Base-by-base conservation (phyloP, 495 filamentous ascomycete genomes). In the Copromyces sp. region DNA sequence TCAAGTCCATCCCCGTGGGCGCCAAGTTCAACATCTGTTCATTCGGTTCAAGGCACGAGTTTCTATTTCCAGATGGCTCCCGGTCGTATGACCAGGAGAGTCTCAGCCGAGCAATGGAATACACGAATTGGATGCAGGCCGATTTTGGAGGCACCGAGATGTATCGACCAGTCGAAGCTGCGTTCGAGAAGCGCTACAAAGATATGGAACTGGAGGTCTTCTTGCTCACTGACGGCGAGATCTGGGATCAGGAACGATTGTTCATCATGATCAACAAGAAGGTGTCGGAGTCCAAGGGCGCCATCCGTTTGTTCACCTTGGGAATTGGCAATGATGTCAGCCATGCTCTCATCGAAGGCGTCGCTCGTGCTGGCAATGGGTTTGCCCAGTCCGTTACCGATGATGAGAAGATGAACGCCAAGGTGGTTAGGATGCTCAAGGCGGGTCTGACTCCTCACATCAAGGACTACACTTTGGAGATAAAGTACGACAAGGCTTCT, bases 21-120 rank as follows among this genome's bases (percentile, higher is more conserved):
- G 81, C 89, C 69, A 88, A 86, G 76, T 93, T 94, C 83, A 93
- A 94, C 78, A 92, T 93, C 72, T 90, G 88, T 79, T 91, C 88
- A 2, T 94, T 94, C 73, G 91, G 91, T 11, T 81, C 70, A 29
- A 16, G 20, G 0, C 74, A 86, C 74, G 76, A 79, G 0, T 89
- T 90, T 71, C 81, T 94, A 14, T 94, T 91, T 86, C 61, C 42
- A 14, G 20, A 78, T 0, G 84, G 82, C 9, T 90, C 88, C 47
- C 80, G 83, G 72, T 77, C 79, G 0, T 93, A 92, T 75, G 84
- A 83, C 35, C 79, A 85, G 37, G 76, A 75, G 0, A 87, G 81
- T 8, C 78, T 93, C 4, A 73, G 84, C 0, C 68, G 83, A 70
- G 91, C 91, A 0, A 76, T 87, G 5, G 12, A 17, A 0, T 84